Conservation (phyloP, 768 basidiomycete genomes). For the Suillus fuscotomentosus region DNA sequence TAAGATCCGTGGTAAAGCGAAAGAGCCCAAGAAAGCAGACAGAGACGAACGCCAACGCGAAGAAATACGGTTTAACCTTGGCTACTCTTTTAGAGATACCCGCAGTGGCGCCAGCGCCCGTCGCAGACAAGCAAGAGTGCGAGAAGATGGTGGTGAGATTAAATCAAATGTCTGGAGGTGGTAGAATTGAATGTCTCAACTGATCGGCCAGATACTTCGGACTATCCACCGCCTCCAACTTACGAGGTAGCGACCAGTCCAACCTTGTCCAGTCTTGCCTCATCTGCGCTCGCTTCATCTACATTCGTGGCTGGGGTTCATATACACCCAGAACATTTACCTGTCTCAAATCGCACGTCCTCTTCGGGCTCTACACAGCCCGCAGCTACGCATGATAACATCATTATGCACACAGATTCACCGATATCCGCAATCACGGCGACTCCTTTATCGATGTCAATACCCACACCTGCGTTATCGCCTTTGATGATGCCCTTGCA, state of each 20-base stretch:
- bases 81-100: conserved; percentile 29
- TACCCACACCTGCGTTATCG: conserved; percentile 12
- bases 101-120: conserved; percentile 21
- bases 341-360: conserved; percentile 23
- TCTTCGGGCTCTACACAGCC: conserved; percentile 26
- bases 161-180: conserved; percentile 1
- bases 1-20: conserved; percentile 31
- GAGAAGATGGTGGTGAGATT: conserved; percentile 30
- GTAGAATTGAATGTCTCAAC: conserved; percentile 13
- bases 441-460: conserved; percentile 13
- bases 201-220: conserved; percentile 34
- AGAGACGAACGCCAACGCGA: conserved; percentile 47
- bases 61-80: conserved; percentile 34
- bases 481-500: conserved; percentile 2
- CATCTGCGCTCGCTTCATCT: conserved; percentile 6
- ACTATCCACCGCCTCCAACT: conserved; percentile 77
- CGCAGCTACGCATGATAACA: conserved; percentile 11
- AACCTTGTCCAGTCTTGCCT: conserved; percentile 40
- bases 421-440: conserved; percentile 20
- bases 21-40: conserved; percentile 43
- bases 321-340: conserved; percentile 28
- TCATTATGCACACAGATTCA: conserved; percentile 20
- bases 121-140: conserved; percentile 24
- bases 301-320: conserved; percentile 30
- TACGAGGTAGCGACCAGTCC: conserved; percentile 62